A percentile compares a stretch with the other conserved stretches of the same genome.
These are phyloP conservation scores for Crithidia fasciculata DNA, from an alignment of 208 protist genomes.

Conservation along the genomic window DNA sequence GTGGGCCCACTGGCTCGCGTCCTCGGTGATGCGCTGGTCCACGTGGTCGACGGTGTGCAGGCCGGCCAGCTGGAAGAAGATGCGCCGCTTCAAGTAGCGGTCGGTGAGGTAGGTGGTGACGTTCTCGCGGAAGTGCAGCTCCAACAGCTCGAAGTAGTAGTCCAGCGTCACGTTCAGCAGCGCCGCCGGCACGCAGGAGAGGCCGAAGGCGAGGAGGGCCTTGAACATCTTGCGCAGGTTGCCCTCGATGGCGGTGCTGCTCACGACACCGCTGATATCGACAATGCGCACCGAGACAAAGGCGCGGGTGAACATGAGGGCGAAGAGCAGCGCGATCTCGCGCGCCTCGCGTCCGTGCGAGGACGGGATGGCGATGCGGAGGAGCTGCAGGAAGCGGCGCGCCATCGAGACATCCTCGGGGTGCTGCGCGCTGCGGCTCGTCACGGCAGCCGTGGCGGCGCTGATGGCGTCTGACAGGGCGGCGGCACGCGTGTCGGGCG, in stretches of 20 bases:
- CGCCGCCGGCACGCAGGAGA: constrained; percentile 51
- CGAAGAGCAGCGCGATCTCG: constrained; percentile 38
- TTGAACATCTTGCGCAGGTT: constrained; percentile 33
- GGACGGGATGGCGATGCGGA: constrained; percentile 61
- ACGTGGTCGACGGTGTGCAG: constrained; percentile 56
- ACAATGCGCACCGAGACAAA: constrained; percentile 53
- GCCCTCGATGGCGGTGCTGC: constrained; percentile 38
- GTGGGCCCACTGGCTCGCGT: constrained; percentile 56
- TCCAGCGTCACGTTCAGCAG: constrained; percentile 59
- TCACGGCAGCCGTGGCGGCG: constrained; percentile 1
- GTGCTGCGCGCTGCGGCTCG: background rate
- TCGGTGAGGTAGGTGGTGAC: constrained; percentile 58
- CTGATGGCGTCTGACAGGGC: background rate
- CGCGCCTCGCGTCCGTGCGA: constrained; percentile 37
- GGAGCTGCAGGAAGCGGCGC: constrained; percentile 38
- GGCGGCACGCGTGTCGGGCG: constrained; percentile 5
- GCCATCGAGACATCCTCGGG: constrained; percentile 12
- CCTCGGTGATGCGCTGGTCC: constrained; percentile 75
- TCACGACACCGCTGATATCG: constrained; percentile 34
- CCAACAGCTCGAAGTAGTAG: constrained; percentile 59
- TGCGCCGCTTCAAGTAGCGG: constrained; percentile 62
- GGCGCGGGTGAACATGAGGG: constrained; percentile 52
- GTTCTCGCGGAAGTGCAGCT: constrained; percentile 68
- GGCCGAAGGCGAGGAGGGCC: constrained; percentile 35
- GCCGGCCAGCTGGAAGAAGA: constrained; percentile 72